These are phyloP conservation scores for Lecanoromycetidae sp. DNA, from an alignment of 2,329 filamentous ascomycete genomes.

Conservation along the genomic window DNA sequence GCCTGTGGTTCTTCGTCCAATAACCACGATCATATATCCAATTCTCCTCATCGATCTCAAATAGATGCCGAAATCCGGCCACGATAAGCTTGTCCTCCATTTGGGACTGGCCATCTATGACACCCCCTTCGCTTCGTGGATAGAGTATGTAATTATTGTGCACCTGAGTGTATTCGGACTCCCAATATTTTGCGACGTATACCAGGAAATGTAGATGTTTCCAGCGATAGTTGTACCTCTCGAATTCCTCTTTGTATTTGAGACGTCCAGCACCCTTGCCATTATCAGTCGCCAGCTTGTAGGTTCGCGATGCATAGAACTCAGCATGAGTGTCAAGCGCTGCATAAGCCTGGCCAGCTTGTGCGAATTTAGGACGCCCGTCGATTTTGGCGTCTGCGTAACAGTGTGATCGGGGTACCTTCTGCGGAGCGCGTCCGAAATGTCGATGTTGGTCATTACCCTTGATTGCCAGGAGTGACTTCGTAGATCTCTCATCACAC, in stretches of 20 bases:
- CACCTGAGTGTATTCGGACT: constrained; percentile 1
- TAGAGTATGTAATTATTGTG: constrained; percentile 7
- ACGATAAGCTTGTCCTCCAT: constrained; percentile 40
- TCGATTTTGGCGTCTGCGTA: constrained; percentile 5
- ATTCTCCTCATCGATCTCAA: constrained; percentile 49
- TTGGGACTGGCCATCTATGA: constrained; percentile 4
- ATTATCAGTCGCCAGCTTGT: neutral
- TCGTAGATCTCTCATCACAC: constrained; percentile 6
- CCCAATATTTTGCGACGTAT: constrained; percentile 4
- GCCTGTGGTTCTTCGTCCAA: constrained; percentile 51
- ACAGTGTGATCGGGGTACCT: constrained; percentile 8
- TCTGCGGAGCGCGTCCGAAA: constrained; percentile 6
- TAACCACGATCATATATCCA: constrained; percentile 45
- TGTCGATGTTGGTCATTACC: constrained; percentile 1
- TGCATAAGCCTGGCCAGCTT: constrained; percentile 11
- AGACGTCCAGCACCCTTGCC: neutral
- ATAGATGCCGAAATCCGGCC: constrained; percentile 43
- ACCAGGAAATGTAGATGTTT: constrained; percentile 1
- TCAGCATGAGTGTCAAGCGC: constrained; percentile 2
- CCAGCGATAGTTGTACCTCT: constrained; percentile 6
- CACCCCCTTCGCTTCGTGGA: constrained; percentile 2
- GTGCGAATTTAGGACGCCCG: constrained; percentile 13
- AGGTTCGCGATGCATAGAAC: constrained; percentile 11
- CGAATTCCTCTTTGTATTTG: constrained; percentile 3
- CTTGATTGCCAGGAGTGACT: neutral